Base-by-base conservation (phyloP, 768 basidiomycete species). In the Calvatia gigantea region DNA sequence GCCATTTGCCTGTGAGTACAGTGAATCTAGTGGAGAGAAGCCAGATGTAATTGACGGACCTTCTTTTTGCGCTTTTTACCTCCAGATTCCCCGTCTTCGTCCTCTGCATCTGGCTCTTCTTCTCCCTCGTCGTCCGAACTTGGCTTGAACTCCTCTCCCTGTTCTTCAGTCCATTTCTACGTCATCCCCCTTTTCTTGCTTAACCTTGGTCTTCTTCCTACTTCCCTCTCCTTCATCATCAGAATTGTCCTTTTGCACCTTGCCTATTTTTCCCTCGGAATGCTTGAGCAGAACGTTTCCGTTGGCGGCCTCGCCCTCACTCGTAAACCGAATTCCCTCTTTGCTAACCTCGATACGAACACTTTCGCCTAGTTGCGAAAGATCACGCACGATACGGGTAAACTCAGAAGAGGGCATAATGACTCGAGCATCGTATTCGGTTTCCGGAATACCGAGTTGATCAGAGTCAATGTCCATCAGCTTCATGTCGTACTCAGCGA, bases 381-480 rank as follows among this genome's bases (percentile, higher is more conserved):
- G 81, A 69, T 99, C 96, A 49, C 91, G 86, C 46, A 96, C 93
- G 67, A 99, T 98, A 50, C 95, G 86, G 25, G 85, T 73, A 66
- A 99, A 98, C 69, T 99, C 97, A 32, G 76, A 57, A 0, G 94
- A 83, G 6, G 90, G 82, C 84, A 99, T 86, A 17, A 86, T 86
- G 45, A 98, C 86, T 54, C 89, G 87, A 2, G 93, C 92, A 64
- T 98, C 96, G 71, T 98, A 99, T 47, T 95, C 89, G 2, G 97
- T 99, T 60, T 98, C 95, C 14, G 97, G 97, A 65, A 98, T 98
- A 45, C 89, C 88, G 49, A 98, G 87, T 42, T 84, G 86, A 72
- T 99, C 97, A 21, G 91, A 78, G 70, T 99, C 96, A 66, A 99
- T 99, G 65, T 98, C 96, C 96, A 99, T 98, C 51, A 98, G 84